Evolutionary conservation across 2,329 filamentous ascomycete genomes (phyloP), one percentile per base, ranked within the genome.

Genomic region (Monilinia aucupariae): DNA sequence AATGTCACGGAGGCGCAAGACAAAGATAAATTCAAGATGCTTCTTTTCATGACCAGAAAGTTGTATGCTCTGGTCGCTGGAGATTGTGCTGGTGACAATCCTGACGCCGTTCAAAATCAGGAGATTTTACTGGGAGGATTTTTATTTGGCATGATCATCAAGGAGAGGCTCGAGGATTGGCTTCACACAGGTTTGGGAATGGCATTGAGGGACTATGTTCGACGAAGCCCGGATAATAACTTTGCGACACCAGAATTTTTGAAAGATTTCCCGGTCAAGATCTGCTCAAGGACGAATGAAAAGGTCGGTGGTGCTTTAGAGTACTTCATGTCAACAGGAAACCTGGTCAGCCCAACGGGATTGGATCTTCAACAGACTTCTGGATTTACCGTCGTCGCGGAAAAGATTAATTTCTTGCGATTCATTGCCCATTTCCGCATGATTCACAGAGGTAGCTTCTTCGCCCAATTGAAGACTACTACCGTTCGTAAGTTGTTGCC

Each of bases 351-450:
- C 79, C 87, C 91, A 17, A 96, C 91, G 37, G 94, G 94, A 68
- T 82, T 99, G 48, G 94, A 99, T 81, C 77, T 97, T 72, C 94
- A 97, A 74, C 94, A 99, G 76, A 88, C 89, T 0, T 94, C 93
- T 15, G 94, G 94, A 66, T 99, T 96, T 76, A 96, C 91, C 0
- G 92, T 99, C 58, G 92, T 97, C 59, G 94, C 94, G 3, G 94
- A 99, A 75, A 97, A 97, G 82, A 93, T 99, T 74, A 99, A 99
- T 79, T 99, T 97, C 75, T 86, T 96, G 72, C 91, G 94, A 71
- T 99, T 97, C 79, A 96, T 99, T 78, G 94, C 91, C 76, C 94
- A 99, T 76, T 99, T 99, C 83, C 89, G 94, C 69, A 97, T 97
- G 92, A 91, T 99, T 64, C 94, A 99, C 79, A 87, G 94, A 86